Evolutionary conservation across 768 basidiomycete species (phyloP).

Genomic region (Hypholoma sublateritium): DNA sequence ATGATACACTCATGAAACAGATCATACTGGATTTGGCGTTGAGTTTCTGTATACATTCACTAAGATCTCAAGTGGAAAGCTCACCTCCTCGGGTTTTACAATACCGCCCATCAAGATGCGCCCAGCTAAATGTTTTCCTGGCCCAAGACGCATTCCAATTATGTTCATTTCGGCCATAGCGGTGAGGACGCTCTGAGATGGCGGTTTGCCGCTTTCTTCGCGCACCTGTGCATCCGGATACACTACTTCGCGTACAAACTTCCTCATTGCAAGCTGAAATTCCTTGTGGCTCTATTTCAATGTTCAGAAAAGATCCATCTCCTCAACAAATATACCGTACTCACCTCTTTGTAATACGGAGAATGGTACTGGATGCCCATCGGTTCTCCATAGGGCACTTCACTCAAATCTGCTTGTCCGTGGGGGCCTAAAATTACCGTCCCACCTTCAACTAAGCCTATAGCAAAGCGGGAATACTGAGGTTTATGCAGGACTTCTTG

Average conservation of each 20-base stretch:
- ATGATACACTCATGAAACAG: slow-evolving; percentile 83
- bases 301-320: slow-evolving; percentile 27
- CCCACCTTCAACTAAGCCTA: slow-evolving; percentile 70
- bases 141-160: slow-evolving; percentile 82
- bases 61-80: slow-evolving; percentile 8
- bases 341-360: slow-evolving; percentile 75
- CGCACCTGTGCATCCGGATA: slow-evolving; percentile 55
- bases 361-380: slow-evolving; percentile 79
- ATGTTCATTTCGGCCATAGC: slow-evolving; percentile 52
- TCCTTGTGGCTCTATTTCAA: slow-evolving; percentile 46
- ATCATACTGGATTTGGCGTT: slow-evolving; percentile 38
- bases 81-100: slow-evolving; percentile 72
- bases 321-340: slow-evolving; percentile 18
- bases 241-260: slow-evolving; percentile 69
- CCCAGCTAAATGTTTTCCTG: slow-evolving; percentile 82
- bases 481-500: slow-evolving; percentile 78
- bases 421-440: slow-evolving; percentile 47
- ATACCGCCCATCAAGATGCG: slow-evolving; percentile 70
- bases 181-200: slow-evolving; percentile 67
- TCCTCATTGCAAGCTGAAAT: slow-evolving; percentile 59
- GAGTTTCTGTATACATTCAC: background rate
- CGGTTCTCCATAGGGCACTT: slow-evolving; percentile 88
- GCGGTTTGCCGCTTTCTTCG: slow-evolving; percentile 81
- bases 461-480: slow-evolving; percentile 69
- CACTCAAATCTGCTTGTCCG: slow-evolving; percentile 56